A percentile compares a stretch with the other conserved stretches of the same genome.
These are phyloP conservation scores for Fusarium dimerum DNA, from an alignment of 2,329 filamentous ascomycete species.

Conservation along the genomic window DNA sequence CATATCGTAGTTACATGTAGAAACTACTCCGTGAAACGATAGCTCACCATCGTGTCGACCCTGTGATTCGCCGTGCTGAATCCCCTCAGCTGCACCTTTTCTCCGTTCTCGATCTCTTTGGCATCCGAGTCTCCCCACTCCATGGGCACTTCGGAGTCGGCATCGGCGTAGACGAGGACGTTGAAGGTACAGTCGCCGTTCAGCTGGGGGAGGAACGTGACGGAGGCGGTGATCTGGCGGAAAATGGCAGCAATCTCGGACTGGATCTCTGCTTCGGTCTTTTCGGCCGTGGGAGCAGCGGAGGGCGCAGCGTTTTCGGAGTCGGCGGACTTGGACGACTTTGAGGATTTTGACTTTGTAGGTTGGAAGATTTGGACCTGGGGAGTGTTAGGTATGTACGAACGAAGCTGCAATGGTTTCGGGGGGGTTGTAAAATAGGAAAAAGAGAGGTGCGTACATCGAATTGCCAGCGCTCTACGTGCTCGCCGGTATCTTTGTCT, in stretches of 20 bases:
- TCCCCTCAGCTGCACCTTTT: conserved; percentile 91
- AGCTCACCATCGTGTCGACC: conserved; percentile 94
- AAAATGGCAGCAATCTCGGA: conserved; percentile 95
- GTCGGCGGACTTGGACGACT: conserved; percentile 55
- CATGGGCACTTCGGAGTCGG: conserved; percentile 92
- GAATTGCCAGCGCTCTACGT: conserved; percentile 97
- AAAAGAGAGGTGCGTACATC: conserved; percentile 59
- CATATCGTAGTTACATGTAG: too few relatives aligned
- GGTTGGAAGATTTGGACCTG: conserved; percentile 43
- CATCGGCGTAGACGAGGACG: conserved; percentile 95
- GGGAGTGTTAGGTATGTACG: background rate
- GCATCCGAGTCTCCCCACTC: conserved; percentile 99
- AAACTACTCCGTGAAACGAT: conserved; percentile 54
- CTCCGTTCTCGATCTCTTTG: conserved; percentile 91
- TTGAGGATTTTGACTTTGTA: conserved; percentile 40
- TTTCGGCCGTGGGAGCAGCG: conserved; percentile 54
- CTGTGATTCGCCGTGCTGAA: conserved; percentile 95
- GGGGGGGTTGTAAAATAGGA: conserved; percentile 6
- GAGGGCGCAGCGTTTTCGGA: conserved; percentile 68
- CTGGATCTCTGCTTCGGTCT: conserved; percentile 92
- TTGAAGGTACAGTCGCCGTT: conserved; percentile 95
- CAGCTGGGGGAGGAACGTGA: conserved; percentile 93
- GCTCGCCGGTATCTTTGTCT: conserved; percentile 93
- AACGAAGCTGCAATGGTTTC: background rate
- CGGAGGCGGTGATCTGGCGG: conserved; percentile 95